Evolutionary conservation across 495 filamentous ascomycete species (phyloP), one percentile per base, ranked within the genome.

Genomic region (Hyaloscypha hepaticicola): DNA sequence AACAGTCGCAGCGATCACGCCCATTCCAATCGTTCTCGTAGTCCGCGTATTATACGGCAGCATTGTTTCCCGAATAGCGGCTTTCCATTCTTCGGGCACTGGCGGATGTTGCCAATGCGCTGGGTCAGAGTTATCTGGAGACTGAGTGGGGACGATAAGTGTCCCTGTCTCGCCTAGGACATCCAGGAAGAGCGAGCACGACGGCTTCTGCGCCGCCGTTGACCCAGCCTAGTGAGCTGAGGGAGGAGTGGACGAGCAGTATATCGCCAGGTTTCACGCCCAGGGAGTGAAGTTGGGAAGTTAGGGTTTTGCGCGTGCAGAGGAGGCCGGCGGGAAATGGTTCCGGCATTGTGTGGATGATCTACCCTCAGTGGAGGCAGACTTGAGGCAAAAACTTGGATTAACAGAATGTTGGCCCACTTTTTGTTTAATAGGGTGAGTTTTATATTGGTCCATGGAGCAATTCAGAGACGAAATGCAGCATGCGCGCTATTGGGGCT

Each of bases 141-240:
- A 56, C 16, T 56, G 53, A 0, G 21, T 56, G 27, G 53, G 53
- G 7, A 27, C 53, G 6, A 56, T 22, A 11, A 56, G 27, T 6
- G 53, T 56, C 5, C 53, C 53, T 33, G 31, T 19, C 11, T 21
- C 1, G 19, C 53, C 25, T 22, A 56, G 53, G 11, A 27, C 27
- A 22, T 56, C 53, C n/a, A 31, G 22, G 16, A n/a, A 56, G 27
- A 4, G 53, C 53, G 9, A 27, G 25, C n/a, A 56, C 4, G 5
- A 56, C 53, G 53, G 53, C 27, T 26, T 56, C 53, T 22, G 53
- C 53, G 16, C 53, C 53, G 53, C 53, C 53, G 27, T 28, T 24
- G 8, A 56, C 27, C 16, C 21, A 56, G 22, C 53, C 53, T 5
- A 56, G 53, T 27, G 16, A 19, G 1, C 53, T 56, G 24, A 56